phyloP scores from a whole-genome alignment of 768 basidiomycete species.

The Naematelia encephala region DNA sequence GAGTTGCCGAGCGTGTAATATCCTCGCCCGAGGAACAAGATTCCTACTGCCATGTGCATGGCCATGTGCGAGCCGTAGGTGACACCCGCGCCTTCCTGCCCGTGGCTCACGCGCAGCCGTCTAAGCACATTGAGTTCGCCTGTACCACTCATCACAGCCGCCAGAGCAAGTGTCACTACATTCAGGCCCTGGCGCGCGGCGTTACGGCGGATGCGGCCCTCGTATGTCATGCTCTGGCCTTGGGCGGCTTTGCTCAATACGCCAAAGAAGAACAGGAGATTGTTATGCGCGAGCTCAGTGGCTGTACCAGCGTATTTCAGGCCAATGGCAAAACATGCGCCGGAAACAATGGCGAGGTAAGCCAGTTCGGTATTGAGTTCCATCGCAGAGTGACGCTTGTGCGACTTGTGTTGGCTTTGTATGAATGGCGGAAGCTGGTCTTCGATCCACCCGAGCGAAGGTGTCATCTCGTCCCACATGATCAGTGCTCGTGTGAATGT shows the following conservation, averaged over 20 bases:
- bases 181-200: constrained; percentile 84
- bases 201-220: constrained; percentile 81
- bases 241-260: constrained; percentile 54
- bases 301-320: constrained; percentile 94
- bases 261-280: constrained; percentile 79
- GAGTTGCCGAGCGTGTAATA: constrained; percentile 88
- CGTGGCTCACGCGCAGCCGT: constrained; percentile 82
- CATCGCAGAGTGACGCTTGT: constrained; percentile 57
- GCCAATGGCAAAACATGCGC: constrained; percentile 84
- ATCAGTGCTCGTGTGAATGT: constrained; percentile 74
- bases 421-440: constrained; percentile 68
- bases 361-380: constrained; percentile 70
- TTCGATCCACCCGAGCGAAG: constrained; percentile 68
- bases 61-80: constrained; percentile 82
- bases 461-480: constrained; percentile 75
- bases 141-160: constrained; percentile 96
- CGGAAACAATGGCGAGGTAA: constrained; percentile 85
- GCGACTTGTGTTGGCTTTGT: constrained; percentile 57
- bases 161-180: constrained; percentile 76
- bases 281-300: constrained; percentile 76
- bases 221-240: constrained; percentile 67
- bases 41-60: constrained; percentile 81
- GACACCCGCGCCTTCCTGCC: constrained; percentile 63
- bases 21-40: constrained; percentile 90
- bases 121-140: constrained; percentile 88